phyloP scores from a whole-genome alignment of 441 rosid species.

The Populus hybrid region DNA sequence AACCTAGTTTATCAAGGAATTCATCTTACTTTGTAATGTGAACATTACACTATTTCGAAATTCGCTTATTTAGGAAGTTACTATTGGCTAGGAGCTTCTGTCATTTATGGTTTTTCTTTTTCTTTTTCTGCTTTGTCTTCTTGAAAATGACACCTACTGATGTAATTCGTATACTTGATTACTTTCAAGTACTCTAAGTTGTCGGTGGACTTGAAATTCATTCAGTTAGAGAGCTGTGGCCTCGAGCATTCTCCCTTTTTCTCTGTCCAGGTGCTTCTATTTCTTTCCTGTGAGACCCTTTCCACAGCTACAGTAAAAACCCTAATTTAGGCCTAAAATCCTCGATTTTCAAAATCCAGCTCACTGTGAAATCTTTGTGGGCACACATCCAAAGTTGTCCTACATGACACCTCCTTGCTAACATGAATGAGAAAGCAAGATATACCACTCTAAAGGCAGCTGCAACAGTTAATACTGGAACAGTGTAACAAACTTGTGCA shows the following conservation, averaged over 20 bases:
- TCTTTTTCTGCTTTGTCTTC: background rate
- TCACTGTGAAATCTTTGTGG: too few species aligned
- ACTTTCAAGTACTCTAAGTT: background rate
- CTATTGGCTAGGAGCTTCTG: background rate
- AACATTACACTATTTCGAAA: too few species aligned
- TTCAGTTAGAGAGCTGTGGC: background rate
- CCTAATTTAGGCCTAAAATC: background rate
- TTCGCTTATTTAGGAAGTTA: background rate
- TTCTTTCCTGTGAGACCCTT: background rate
- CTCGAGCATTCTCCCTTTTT: background rate
- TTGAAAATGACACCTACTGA: background rate
- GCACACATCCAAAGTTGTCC: too few species aligned
- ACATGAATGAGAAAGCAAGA: background rate
- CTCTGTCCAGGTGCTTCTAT: background rate
- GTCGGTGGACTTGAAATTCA: background rate
- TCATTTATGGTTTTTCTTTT: background rate
- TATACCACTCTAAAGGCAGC: background rate
- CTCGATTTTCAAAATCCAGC: background rate
- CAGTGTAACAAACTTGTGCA: background rate
- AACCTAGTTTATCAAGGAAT: too few species aligned
- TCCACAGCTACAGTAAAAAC: background rate
- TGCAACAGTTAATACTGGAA: background rate
- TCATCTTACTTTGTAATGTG: too few species aligned
- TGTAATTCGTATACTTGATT: background rate
- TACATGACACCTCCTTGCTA: conserved; percentile 3